Base-by-base conservation (phyloP, 2,329 filamentous ascomycete genomes). In the Dactylellina leptospora region DNA sequence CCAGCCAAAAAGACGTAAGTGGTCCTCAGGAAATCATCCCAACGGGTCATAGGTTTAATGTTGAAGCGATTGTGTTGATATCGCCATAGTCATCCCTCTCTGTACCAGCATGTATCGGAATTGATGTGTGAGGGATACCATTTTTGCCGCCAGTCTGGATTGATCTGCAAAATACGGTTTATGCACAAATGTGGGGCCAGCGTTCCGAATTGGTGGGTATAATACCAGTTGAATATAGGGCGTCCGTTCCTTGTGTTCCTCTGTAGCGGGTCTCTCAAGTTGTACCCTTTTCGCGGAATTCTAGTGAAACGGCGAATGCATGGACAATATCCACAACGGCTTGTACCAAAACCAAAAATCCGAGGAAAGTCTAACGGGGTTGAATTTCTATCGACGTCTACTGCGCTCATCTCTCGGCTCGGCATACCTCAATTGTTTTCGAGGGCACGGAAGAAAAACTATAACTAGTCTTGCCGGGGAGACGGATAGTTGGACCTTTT, bases 231-330 rank as follows among this genome's bases (percentile, higher is more conserved):
- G 2, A 6, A 18, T 51, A 47, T 51, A 51, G 25, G 25, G 25
- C 10, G 18, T 11, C 45, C 45, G 8, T 8, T 48, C 16, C 20
- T 13, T 48, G 13, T 47, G 38, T 42, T 9, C n/a, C 38, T 18
- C 20, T 3, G 9, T n/a, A 25, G 23, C 3, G 45, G 11, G 23
- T 27, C 22, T 28, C 11, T 28, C 23, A 9, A 6, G n/a, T 3
- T 10, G 11, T 25, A 25, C 36, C 51, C 23, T 42, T 55, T 38
- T 36, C 28, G 11, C 48, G 33, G 36, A 55, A 27, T 55, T 55
- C 20, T 23, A 10, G 33, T 55, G 51, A 42, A 55, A 55, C 51
- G 51, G 51, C 51, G 51, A 55, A 55, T 55, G 18, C 51, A 55
- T n/a, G 20, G 36, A 30, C 18, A 13, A 38, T 53, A 53, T 53